phyloP scores from a whole-genome alignment of 2,329 filamentous ascomycete genomes.

The Incumbomyces lentus region DNA sequence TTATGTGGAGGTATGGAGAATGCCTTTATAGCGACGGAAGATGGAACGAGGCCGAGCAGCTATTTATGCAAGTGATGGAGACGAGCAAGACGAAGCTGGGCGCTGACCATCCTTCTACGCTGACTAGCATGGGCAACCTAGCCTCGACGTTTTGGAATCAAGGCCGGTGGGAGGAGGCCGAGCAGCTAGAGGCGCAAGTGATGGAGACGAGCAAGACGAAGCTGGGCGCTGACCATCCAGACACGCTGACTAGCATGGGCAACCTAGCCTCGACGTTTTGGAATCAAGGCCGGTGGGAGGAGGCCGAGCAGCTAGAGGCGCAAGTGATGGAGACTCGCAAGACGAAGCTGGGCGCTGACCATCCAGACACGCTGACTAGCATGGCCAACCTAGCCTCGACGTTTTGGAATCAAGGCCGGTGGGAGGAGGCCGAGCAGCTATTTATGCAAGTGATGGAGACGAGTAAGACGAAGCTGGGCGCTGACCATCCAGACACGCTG shows the following conservation, averaged over 20 bases:
- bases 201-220: conserved; percentile 7
- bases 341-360: conserved; percentile 16
- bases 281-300: conserved; percentile 8
- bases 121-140: conserved; percentile 18
- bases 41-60: conserved; percentile 16
- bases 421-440: conserved; percentile 8
- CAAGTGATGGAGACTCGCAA: conserved; percentile 8
- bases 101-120: conserved; percentile 10
- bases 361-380: conserved; percentile 17
- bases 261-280: conserved; percentile 7
- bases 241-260: conserved; percentile 15
- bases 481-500: conserved; percentile 13
- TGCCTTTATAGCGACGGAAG: conserved; percentile 62
- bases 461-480: conserved; percentile 10
- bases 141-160: conserved; percentile 13
- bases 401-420: conserved; percentile 42
- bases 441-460: conserved; percentile 9
- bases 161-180: conserved; percentile 7
- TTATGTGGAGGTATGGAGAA: conserved; percentile 10
- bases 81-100: conserved; percentile 11
- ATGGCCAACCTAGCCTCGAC: conserved; percentile 10
- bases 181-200: conserved; percentile 11
- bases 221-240: conserved; percentile 13
- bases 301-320: conserved; percentile 14
- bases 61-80: conserved; percentile 9